Evolutionary conservation across 1,139 yeast species (phyloP), one percentile per base, ranked within the genome.

Genomic region (Zygoascus hellenicus): DNA sequence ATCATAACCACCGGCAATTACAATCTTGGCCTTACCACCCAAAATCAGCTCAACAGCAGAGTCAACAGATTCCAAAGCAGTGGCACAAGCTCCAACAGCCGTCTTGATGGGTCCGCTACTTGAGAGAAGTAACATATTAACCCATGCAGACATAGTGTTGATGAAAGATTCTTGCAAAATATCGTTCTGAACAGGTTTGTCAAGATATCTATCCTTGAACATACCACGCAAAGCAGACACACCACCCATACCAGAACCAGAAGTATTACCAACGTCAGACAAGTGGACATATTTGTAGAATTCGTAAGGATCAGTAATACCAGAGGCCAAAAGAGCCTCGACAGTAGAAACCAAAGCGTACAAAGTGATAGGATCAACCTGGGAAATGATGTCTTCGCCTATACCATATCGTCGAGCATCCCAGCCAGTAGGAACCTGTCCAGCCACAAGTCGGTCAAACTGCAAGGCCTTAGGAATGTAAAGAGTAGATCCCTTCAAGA

Each of bases 171-270:
- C 98, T 73, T 90, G 98, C 61, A 92, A 76, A 59, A 92, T 84
- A 71, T 92, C 98, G 66, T 87, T 92, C 75, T 92, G 98, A 50
- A 90, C 96, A 50, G 96, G 96, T 69, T 76, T 77, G 66, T 92
- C 98, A 59, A 80, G 75, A 74, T 76, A 90, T 74, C 98, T 83
- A 67, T 90, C 96, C 72, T 79, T 89, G 76, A 89, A 92, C 97
- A 92, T 92, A 60, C 97, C 97, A 70, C 95, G 86, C 65, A 92
- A 74, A 49, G 98, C 98, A 60, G 84, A 69, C 58, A 90, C 95
- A 83, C 98, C 98, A 72, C 98, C 98, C 95, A 92, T 90, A 80
- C 98, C 98, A 50, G 97, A 89, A 75, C 98, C 98, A 46, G 96
- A 85, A 77, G 97, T 89, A 80, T 92, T 92, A 75, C 98, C 98